phyloP scores from a whole-genome alignment of 441 rosid genomes.

The Eugenia klotzschiana region DNA sequence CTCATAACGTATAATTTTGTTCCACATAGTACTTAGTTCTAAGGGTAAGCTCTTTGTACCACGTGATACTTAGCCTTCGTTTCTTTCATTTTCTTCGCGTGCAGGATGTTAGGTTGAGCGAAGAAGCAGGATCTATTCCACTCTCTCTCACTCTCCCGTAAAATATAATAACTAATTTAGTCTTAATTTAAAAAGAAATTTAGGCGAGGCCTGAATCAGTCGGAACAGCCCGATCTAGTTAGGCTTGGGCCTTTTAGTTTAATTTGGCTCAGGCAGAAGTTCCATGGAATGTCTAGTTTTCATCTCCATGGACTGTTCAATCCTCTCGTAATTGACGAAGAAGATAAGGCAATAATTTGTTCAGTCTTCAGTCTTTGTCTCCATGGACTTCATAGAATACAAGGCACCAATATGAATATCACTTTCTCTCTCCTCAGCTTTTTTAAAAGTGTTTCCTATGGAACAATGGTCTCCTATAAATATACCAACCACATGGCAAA shows the following conservation, averaged over 20 bases:
- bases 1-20: not conserved
- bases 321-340: not conserved
- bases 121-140: no score
- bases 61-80: no score
- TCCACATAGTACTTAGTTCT: not conserved
- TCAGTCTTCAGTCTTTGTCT: no score
- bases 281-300: not conserved
- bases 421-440: not conserved
- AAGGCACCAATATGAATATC: not conserved
- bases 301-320: no score
- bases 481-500: not conserved
- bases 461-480: not conserved
- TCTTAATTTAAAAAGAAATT: no score
- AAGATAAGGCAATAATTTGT: not conserved
- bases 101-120: no score
- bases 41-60: no score
- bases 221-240: not conserved
- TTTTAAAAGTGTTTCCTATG: not conserved
- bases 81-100: no score
- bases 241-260: no score
- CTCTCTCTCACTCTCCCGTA: no score
- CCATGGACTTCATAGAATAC: not conserved
- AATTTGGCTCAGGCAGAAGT: not conserved
- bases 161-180: no score
- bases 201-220: rapidly evolving